Evolutionary conservation across 108 stramenopile genomes (phyloP).

Genomic region (Skeletonema grethae): DNA sequence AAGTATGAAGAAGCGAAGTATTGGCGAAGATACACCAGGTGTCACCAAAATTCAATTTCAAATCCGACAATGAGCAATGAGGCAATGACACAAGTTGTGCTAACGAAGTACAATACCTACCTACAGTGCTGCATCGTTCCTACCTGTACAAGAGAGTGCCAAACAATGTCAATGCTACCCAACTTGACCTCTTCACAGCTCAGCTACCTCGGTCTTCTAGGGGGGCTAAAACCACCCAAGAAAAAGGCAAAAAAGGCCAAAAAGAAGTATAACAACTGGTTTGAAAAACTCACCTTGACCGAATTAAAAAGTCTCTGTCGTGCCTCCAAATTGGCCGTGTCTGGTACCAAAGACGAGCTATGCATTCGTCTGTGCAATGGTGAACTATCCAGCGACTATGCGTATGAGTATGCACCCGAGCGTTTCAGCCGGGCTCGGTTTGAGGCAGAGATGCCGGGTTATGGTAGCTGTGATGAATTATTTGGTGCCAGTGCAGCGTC

Average conservation of each 20-base stretch:
- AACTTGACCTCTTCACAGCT: too few relatives aligned
- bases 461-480: constrained; percentile 10
- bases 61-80: too few relatives aligned
- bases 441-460: constrained; percentile 14
- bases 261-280: constrained; percentile 10
- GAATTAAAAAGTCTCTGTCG: constrained; percentile 5
- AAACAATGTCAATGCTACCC: too few relatives aligned
- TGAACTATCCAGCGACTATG: constrained; percentile 5
- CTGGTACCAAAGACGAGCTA: constrained; percentile 20
- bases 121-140: too few relatives aligned
- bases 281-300: not conserved
- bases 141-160: too few relatives aligned
- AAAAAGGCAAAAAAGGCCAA: constrained; percentile 8
- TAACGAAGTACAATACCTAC: too few relatives aligned
- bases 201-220: too few relatives aligned
- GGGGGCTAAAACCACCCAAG: not conserved
- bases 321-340: constrained; percentile 4
- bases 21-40: too few relatives aligned
- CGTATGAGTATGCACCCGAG: constrained; percentile 20
- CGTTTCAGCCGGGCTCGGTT: constrained; percentile 10
- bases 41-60: too few relatives aligned
- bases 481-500: not conserved
- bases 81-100: too few relatives aligned
- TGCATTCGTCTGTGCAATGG: constrained; percentile 11
- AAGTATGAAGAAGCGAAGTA: not conserved